A percentile compares a stretch with the other conserved stretches of the same genome.
phyloP scores from a whole-genome alignment of 1,284 basidiomycete genomes.

The Pholiota adiposa region DNA sequence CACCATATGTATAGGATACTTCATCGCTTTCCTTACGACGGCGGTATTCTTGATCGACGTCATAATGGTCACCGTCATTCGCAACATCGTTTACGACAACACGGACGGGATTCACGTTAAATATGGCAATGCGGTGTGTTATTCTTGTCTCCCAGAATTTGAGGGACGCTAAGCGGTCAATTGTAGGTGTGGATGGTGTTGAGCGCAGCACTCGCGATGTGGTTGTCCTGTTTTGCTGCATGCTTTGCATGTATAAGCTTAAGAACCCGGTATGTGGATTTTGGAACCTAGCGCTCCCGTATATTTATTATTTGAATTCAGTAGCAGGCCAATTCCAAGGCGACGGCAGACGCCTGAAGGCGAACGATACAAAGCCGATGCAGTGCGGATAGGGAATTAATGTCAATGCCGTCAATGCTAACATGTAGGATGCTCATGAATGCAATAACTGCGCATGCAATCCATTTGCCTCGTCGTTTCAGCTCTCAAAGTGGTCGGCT shows the following conservation, averaged over 20 bases:
- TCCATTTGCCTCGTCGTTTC: too few species aligned
- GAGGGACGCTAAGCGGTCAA: not conserved
- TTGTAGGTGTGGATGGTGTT: conserved; percentile 58
- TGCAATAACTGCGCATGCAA: too few species aligned
- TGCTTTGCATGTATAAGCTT: conserved; percentile 41
- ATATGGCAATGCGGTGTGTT: conserved; percentile 54
- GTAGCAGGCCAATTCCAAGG: too few species aligned
- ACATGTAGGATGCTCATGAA: too few species aligned
- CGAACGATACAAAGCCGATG: too few species aligned
- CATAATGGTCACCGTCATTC: conserved; percentile 50
- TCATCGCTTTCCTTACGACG: conserved; percentile 50
- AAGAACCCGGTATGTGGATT: conserved; percentile 17
- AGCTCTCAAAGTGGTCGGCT: too few species aligned
- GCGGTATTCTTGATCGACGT: conserved; percentile 59
- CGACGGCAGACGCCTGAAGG: too few species aligned
- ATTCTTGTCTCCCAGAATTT: conserved; percentile 11
- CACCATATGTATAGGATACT: conserved; percentile 34
- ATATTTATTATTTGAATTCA: too few species aligned
- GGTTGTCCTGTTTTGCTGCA: conserved; percentile 46
- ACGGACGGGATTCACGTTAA: conserved; percentile 46
- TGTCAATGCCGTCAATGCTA: too few species aligned
- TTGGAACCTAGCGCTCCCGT: not conserved
- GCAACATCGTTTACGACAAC: conserved; percentile 43
- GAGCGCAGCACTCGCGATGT: conserved; percentile 51
- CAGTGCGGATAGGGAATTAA: too few species aligned